Conservation (phyloP, 1,139 yeast genomes). For the Yamadazyma buinensis region DNA sequence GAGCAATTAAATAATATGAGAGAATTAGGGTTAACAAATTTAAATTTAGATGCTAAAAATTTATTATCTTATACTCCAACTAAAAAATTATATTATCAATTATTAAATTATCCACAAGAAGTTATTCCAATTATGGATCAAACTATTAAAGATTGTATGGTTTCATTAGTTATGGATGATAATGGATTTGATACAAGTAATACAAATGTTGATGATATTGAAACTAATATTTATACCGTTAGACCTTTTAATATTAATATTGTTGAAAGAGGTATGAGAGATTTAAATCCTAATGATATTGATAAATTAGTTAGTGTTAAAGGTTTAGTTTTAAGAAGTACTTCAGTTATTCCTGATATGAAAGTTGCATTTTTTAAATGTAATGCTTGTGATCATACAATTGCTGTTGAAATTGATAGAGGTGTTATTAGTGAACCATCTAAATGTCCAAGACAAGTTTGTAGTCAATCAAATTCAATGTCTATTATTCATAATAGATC, state of each 20-base stretch:
- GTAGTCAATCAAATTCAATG: constrained; percentile 89
- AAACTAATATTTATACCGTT: constrained; percentile 77
- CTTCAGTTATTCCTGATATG: constrained; percentile 96
- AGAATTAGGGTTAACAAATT: constrained; percentile 72
- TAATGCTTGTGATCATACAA: constrained; percentile 90
- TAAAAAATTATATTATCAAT: constrained; percentile 74
- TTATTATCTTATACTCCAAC: constrained; percentile 74
- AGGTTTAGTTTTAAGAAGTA: constrained; percentile 85
- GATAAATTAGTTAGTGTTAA: constrained; percentile 89
- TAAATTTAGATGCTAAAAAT: constrained; percentile 82
- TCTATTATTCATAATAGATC: constrained; percentile 87
- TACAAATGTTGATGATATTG: constrained; percentile 61
- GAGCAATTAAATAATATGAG: constrained; percentile 72
- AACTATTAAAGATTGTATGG: constrained; percentile 85
- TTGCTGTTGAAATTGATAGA: constrained; percentile 88
- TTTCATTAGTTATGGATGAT: constrained; percentile 66
- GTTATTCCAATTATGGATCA: constrained; percentile 98
- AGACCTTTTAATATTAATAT: constrained; percentile 79
- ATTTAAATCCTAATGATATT: constrained; percentile 90
- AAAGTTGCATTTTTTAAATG: constrained; percentile 95
- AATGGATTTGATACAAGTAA: constrained; percentile 28
- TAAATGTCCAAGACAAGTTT: constrained; percentile 82
- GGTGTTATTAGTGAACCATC: constrained; percentile 94
- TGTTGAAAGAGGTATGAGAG: constrained; percentile 80
- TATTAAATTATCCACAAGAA: constrained; percentile 93